These are phyloP conservation scores for Mortierella polycephala DNA, from an alignment of 371 early-diverging fungal species.

Conservation along the genomic window DNA sequence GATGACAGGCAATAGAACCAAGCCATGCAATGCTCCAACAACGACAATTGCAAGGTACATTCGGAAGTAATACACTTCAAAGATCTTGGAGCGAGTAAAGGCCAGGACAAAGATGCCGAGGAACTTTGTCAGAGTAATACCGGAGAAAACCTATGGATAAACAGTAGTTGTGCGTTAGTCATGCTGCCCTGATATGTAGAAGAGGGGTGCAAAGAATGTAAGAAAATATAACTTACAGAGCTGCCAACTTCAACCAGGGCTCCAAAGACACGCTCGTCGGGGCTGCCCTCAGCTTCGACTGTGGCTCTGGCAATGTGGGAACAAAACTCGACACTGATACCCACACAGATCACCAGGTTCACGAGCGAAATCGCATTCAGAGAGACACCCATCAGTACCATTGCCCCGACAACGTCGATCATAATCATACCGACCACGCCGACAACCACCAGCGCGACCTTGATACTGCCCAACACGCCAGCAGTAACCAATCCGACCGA, in stretches of 20 bases:
- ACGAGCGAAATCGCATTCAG: constrained; percentile 82
- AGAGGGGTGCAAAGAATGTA: not conserved
- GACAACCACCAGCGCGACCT: constrained; percentile 71
- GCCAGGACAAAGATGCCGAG: constrained; percentile 78
- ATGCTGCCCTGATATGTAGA: not conserved
- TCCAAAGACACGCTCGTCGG: constrained; percentile 56
- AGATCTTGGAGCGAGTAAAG: constrained; percentile 79
- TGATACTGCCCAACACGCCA: constrained; percentile 65
- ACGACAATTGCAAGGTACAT: constrained; percentile 81
- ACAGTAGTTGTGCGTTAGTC: not conserved
- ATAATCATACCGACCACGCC: constrained; percentile 72
- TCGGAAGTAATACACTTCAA: constrained; percentile 82
- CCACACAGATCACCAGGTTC: constrained; percentile 80
- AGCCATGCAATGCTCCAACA: constrained; percentile 75
- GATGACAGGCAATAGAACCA: constrained; percentile 75
- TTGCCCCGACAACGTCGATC: constrained; percentile 72
- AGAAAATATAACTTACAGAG: constrained; percentile 60
- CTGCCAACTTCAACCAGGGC: constrained; percentile 76
- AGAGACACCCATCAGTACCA: constrained; percentile 74
- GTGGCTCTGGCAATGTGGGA: constrained; percentile 77
- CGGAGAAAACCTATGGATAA: constrained; percentile 69
- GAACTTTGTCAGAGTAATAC: constrained; percentile 82
- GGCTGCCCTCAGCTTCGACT: constrained; percentile 66
- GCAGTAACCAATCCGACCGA: constrained; percentile 72
- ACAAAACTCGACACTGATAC: constrained; percentile 84